Evolutionary conservation across 108 stramenopile genomes (phyloP).

Genomic region (Cyclotella cryptica): DNA sequence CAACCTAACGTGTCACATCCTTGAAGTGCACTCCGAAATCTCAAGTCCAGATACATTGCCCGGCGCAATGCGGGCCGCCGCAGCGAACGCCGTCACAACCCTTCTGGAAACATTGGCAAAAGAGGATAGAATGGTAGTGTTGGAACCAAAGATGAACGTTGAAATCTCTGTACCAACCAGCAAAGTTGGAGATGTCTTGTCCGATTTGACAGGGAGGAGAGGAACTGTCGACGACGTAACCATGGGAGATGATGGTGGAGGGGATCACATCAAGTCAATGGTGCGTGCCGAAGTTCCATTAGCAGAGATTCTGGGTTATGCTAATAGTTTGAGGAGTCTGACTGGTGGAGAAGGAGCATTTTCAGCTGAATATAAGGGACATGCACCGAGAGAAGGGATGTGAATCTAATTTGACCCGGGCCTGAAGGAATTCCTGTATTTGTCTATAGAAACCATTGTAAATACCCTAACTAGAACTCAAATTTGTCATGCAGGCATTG

Average conservation of each 20-base stretch:
- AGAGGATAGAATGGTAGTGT: constrained; percentile 41
- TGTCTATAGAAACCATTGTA: too few species aligned
- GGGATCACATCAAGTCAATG: constrained; percentile 64
- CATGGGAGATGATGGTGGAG: constrained; percentile 54
- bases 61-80: constrained; percentile 79
- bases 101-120: constrained; percentile 44
- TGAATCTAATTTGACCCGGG: background rate
- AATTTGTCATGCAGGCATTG: too few species aligned
- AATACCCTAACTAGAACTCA: too few species aligned
- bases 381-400: constrained; percentile 35
- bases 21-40: constrained; percentile 79
- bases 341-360: constrained; percentile 89
- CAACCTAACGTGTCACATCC: constrained; percentile 77
- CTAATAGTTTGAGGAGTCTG: constrained; percentile 79
- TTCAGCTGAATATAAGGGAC: constrained; percentile 87
- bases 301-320: constrained; percentile 89
- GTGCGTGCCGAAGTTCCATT: constrained; percentile 86
- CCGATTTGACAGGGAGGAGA: constrained; percentile 82
- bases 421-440: too few species aligned
- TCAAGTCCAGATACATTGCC: constrained; percentile 70
- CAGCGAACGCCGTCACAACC: constrained; percentile 68
- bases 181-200: constrained; percentile 87
- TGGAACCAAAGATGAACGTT: constrained; percentile 90
- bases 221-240: constrained; percentile 87
- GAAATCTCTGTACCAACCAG: constrained; percentile 78